Percentiles rank a stretch among this genome's conserved stretches.
phyloP scores from a whole-genome alignment of 1,284 basidiomycete genomes.

The Laetiporus sulphureus region DNA sequence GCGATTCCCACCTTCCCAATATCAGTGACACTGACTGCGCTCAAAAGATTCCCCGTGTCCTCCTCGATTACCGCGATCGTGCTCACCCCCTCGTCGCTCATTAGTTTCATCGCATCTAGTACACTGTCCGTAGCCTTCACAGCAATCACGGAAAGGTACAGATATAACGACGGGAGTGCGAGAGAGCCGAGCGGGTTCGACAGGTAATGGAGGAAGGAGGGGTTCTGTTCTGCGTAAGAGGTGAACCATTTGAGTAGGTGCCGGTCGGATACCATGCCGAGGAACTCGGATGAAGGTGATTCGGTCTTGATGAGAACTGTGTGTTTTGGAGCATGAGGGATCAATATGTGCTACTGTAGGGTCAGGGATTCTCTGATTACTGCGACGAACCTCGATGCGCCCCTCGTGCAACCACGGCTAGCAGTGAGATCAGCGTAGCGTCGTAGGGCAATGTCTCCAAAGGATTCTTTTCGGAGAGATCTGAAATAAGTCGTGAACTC shows the following conservation, averaged over 20 bases:
- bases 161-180: constrained; percentile 58
- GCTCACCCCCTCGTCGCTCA: constrained; percentile 77
- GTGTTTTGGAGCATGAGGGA: neutral
- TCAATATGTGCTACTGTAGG: too few species aligned
- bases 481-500: constrained; percentile 28
- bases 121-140: constrained; percentile 50
- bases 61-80: constrained; percentile 70
- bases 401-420: constrained; percentile 61
- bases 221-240: constrained; percentile 37
- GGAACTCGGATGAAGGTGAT: constrained; percentile 34
- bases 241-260: constrained; percentile 58
- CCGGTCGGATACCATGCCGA: constrained; percentile 69
- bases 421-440: constrained; percentile 54
- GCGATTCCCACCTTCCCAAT: constrained; percentile 63
- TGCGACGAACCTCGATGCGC: constrained; percentile 52
- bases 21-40: constrained; percentile 74
- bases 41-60: constrained; percentile 50
- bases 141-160: constrained; percentile 55
- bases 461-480: constrained; percentile 77
- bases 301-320: constrained; percentile 44
- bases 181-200: constrained; percentile 48
- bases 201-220: constrained; percentile 46
- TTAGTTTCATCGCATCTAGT: constrained; percentile 70
- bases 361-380: neutral
- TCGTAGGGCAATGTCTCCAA: constrained; percentile 55